These are phyloP conservation scores for Aspergillus phoenicis DNA, from an alignment of 2,329 filamentous ascomycete species.

Conservation along the genomic window DNA sequence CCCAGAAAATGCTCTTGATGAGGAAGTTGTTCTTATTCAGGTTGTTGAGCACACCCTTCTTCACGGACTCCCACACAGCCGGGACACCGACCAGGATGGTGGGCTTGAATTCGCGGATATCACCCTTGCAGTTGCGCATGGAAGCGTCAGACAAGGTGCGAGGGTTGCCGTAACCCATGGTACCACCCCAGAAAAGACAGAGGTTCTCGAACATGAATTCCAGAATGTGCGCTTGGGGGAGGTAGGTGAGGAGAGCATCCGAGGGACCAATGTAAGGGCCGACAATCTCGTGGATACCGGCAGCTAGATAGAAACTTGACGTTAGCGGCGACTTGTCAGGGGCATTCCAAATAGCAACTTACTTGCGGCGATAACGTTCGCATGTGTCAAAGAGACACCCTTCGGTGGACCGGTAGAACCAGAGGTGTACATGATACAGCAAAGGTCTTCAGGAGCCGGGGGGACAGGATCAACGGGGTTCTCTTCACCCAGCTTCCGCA, in stretches of 20 bases:
- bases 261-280: slow-evolving; percentile 74
- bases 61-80: slow-evolving; percentile 95
- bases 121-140: slow-evolving; percentile 86
- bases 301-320: slow-evolving; percentile 55
- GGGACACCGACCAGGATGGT: slow-evolving; percentile 93
- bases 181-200: slow-evolving; percentile 84
- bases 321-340: neutral
- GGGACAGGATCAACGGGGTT: slow-evolving; percentile 72
- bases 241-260: slow-evolving; percentile 83
- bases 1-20: slow-evolving; percentile 77
- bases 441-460: slow-evolving; percentile 74
- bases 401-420: slow-evolving; percentile 88
- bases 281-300: slow-evolving; percentile 77
- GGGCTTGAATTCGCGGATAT: slow-evolving; percentile 88
- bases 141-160: slow-evolving; percentile 84
- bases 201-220: slow-evolving; percentile 96
- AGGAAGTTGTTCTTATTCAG: slow-evolving; percentile 72
- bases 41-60: slow-evolving; percentile 85
- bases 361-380: slow-evolving; percentile 76
- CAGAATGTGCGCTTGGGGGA: slow-evolving; percentile 93
- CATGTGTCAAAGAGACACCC: slow-evolving; percentile 81
- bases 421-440: slow-evolving; percentile 82
- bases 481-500: slow-evolving; percentile 60
- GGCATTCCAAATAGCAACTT: slow-evolving; percentile 37
- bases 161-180: slow-evolving; percentile 89